Conservation (phyloP, 2,329 filamentous ascomycete species). For the Tothia fuscella region DNA sequence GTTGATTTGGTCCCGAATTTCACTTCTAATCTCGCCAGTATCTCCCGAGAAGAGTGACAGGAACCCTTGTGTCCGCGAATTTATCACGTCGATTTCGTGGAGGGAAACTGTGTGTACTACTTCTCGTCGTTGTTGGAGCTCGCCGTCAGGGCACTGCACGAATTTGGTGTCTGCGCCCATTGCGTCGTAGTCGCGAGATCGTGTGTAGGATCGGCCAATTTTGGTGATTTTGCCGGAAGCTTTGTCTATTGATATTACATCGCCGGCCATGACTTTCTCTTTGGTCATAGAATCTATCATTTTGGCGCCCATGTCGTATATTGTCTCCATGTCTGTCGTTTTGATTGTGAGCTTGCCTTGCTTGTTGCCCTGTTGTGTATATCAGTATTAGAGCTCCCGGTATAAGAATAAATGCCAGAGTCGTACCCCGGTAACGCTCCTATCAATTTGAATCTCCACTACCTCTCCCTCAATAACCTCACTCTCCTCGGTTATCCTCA, state of each 20-base stretch:
- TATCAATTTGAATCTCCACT: conserved; percentile 95
- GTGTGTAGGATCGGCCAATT: conserved; percentile 84
- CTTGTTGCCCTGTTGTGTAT: conserved; percentile 59
- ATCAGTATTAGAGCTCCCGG: not conserved
- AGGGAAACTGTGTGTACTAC: conserved; percentile 93
- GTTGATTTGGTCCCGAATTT: conserved; percentile 97
- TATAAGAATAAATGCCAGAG: not conserved
- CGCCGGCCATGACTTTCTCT: conserved; percentile 96
- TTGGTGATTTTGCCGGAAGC: conserved; percentile 97
- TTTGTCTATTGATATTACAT: conserved; percentile 98
- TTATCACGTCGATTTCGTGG: conserved; percentile 99
- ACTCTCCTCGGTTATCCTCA: conserved; percentile 96
- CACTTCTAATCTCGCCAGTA: conserved; percentile 92
- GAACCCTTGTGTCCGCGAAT: conserved; percentile 97
- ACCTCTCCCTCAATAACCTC: conserved; percentile 99
- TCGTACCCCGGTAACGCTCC: conserved; percentile 77
- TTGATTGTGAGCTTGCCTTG: conserved; percentile 99
- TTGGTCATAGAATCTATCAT: conserved; percentile 99
- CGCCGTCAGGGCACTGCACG: conserved; percentile 91
- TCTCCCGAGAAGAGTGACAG: conserved; percentile 94
- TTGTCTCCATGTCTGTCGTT: conserved; percentile 98
- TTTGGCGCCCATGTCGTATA: conserved; percentile 98
- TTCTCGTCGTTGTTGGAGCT: conserved; percentile 93
- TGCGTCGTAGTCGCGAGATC: conserved; percentile 94
- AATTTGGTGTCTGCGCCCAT: conserved; percentile 99